phyloP scores from a whole-genome alignment of 2,329 filamentous ascomycete genomes.

The Aspergillus uvarum region DNA sequence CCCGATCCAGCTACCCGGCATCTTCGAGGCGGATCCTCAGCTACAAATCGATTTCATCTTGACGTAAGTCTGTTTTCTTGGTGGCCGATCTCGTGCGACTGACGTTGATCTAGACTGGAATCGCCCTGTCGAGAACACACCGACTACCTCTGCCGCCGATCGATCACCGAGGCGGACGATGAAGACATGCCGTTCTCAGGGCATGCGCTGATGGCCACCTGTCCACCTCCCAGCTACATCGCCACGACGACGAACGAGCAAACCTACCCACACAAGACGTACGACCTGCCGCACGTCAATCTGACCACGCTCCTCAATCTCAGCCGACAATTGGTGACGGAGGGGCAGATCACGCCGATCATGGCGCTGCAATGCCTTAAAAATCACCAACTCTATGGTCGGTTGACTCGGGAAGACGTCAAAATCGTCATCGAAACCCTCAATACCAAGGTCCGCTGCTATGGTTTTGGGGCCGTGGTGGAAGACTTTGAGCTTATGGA shows the following conservation, averaged over 20 bases:
- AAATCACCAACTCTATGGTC: constrained; percentile 65
- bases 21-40: constrained; percentile 49
- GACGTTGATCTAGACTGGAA: constrained; percentile 55
- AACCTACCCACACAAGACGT: constrained; percentile 68
- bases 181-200: constrained; percentile 67
- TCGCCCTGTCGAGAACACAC: constrained; percentile 49
- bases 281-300: constrained; percentile 73
- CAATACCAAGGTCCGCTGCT: constrained; percentile 79
- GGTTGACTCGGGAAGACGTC: constrained; percentile 69
- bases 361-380: constrained; percentile 90
- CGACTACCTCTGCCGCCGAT: constrained; percentile 88
- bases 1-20: constrained; percentile 28
- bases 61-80: constrained; percentile 35
- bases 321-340: constrained; percentile 76
- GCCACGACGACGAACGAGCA: constrained; percentile 53
- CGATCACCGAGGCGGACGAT: constrained; percentile 56
- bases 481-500: constrained; percentile 69
- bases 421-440: constrained; percentile 71
- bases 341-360: constrained; percentile 83
- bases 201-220: constrained; percentile 90
- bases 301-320: constrained; percentile 80
- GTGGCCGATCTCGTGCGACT: not conserved
- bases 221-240: constrained; percentile 70
- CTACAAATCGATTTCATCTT: constrained; percentile 50
- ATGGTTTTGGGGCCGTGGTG: constrained; percentile 73